These are phyloP conservation scores for Capsaspora owczarzaki DNA, from an alignment of 78 protist genomes.

Conservation along the genomic window DNA sequence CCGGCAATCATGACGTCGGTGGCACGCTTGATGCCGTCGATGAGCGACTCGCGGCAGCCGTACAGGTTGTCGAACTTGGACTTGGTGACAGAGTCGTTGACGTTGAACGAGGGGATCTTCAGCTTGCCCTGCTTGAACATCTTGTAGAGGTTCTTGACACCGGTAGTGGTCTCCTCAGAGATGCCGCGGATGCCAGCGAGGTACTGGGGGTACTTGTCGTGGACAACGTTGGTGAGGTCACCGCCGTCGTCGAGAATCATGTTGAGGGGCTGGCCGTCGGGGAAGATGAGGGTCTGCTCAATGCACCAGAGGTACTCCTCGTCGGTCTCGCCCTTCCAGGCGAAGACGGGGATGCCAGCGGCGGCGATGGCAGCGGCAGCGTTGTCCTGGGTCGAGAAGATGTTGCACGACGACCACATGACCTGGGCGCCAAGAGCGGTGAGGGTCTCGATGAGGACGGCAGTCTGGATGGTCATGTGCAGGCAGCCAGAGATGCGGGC, in stretches of 20 bases:
- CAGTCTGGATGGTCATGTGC: conserved; percentile 99
- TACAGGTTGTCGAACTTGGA: conserved; percentile 98
- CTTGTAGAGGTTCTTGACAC: conserved; percentile 93
- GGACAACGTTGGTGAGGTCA: conserved; percentile 94
- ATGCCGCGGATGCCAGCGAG: conserved; percentile 81
- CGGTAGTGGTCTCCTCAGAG: conserved; percentile 99
- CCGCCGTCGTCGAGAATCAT: conserved; percentile 99
- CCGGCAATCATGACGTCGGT: conserved; percentile 99
- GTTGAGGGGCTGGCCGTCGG: conserved; percentile 64
- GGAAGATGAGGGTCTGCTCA: conserved; percentile 81
- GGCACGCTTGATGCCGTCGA: conserved; percentile 98
- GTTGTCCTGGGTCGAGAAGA: conserved; percentile 99
- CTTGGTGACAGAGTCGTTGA: conserved; percentile 98
- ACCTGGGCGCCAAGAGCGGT: conserved; percentile 93
- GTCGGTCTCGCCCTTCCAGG: conserved; percentile 99
- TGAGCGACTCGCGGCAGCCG: conserved; percentile 96
- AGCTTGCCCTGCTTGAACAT: conserved; percentile 78
- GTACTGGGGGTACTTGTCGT: conserved; percentile 69
- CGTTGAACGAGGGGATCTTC: conserved; percentile 98
- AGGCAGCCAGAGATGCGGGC: conserved; percentile 94
- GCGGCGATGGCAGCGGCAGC: conserved; percentile 99
- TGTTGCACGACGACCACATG: conserved; percentile 98
- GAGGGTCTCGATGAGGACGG: conserved; percentile 95
- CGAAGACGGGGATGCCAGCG: conserved; percentile 90
- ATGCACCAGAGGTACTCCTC: conserved; percentile 97